Evolutionary conservation across 2,329 filamentous ascomycete genomes (phyloP), one percentile per base, ranked within the genome.

Genomic region (Thyridium curvatum): DNA sequence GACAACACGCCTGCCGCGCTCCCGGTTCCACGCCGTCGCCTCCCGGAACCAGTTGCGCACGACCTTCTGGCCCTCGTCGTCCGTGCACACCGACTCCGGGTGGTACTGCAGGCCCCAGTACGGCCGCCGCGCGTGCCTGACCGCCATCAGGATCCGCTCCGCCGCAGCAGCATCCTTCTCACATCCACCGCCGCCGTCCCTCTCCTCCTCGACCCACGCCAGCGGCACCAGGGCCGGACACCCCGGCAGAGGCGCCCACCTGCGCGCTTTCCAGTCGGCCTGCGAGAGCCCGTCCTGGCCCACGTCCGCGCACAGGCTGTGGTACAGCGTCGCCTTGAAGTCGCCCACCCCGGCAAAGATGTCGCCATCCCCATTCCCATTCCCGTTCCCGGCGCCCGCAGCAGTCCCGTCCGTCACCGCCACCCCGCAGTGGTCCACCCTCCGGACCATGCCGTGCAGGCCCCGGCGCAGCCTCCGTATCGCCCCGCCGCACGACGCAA

Each of bases 51-150:
- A 95, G 52, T 86, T 87, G 37, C 60, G 60, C 29, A 94, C 68
- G 18, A 94, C 68, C 12, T 66, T 63, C 15, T 72, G 74, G 2
- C 84, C 82, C 43, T 74, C 72, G 4, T 69, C 62, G 30, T 86
- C 84, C 4, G 89, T 94, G 57, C 88, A 94, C 12, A 88, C 77
- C 0, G 87, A 94, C 59, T 96, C 89, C 0, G 89, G 89, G 53
- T 95, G 89, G 51, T 93, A 95, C 54, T 95, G 90, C 14, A 95
- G 71, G 0, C 85, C 90, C 82, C 85, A 94, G 46, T 91, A 85
- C 0, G 90, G 89, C 47, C 79, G 82, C 1, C 46, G 54, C 14
- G 56, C 62, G 56, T 94, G 88, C 46, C 71, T 77, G 13, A 82
- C 78, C 0, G 76, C 86, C 86, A 94, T 94, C n/a, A 93, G 60